A percentile compares a stretch with the other conserved stretches of the same genome.
Conservation (phyloP, 2,329 filamentous ascomycete species). For the Ophiostoma fasciatum region DNA sequence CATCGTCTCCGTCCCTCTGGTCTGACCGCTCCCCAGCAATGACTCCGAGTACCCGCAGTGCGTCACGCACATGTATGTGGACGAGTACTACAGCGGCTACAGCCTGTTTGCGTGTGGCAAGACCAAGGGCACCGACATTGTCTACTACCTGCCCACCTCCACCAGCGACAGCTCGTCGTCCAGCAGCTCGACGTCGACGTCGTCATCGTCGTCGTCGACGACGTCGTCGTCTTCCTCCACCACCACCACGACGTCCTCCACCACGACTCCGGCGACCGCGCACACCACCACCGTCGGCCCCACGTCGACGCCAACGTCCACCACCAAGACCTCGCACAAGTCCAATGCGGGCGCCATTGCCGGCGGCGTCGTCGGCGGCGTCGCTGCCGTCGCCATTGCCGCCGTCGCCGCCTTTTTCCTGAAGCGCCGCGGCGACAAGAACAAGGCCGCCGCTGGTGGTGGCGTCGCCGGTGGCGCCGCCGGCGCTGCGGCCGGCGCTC, state of each 20-base stretch:
- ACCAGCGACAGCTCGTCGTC: background rate
- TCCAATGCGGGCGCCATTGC: slow-evolving; percentile 17
- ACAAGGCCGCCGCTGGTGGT: slow-evolving; percentile 7
- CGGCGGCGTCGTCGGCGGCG: slow-evolving; percentile 17
- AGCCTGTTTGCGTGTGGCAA: slow-evolving; percentile 18
- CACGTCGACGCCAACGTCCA: background rate
- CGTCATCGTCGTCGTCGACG: slow-evolving; percentile 1
- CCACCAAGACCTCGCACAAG: background rate
- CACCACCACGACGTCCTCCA: background rate
- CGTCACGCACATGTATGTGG: slow-evolving; percentile 17
- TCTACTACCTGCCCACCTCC: slow-evolving; percentile 14
- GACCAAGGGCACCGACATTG: slow-evolving; percentile 10
- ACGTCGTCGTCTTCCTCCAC: background rate
- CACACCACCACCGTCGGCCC: background rate
- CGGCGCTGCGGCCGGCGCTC: background rate
- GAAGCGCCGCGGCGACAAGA: slow-evolving; percentile 14
- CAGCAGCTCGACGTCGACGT: background rate
- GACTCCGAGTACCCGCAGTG: slow-evolving; percentile 15
- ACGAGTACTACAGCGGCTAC: slow-evolving; percentile 14
- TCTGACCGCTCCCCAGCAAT: slow-evolving; percentile 10
- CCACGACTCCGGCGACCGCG: background rate
- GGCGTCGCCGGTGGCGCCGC: background rate
- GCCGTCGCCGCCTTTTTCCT: slow-evolving; percentile 17
- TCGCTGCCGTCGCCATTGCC: slow-evolving; percentile 17
- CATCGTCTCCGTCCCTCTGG: background rate